phyloP scores from a whole-genome alignment of 805 yeast species.

The Diddensiella santjacobensis region DNA sequence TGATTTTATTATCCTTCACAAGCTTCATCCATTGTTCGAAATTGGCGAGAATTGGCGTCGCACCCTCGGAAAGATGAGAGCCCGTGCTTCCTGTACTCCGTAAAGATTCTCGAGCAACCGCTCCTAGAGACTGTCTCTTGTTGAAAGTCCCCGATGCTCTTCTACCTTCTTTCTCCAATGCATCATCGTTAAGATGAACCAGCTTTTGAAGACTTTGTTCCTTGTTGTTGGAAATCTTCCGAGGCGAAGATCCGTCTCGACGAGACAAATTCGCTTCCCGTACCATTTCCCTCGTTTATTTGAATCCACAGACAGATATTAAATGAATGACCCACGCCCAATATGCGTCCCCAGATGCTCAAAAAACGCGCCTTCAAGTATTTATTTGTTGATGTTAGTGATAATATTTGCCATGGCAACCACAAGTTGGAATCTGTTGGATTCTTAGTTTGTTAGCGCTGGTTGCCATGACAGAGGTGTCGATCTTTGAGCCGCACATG shows the following conservation, averaged over 20 bases:
- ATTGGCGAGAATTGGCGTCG: conserved; percentile 34
- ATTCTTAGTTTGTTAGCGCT: no score
- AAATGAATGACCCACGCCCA: no score
- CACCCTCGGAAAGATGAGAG: neutral
- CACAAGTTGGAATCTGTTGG: no score
- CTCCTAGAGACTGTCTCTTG: conserved; percentile 17
- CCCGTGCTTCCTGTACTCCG: neutral
- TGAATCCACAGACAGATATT: no score
- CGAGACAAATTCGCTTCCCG: neutral
- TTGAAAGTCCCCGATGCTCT: conserved; percentile 18
- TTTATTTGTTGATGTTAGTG: no score
- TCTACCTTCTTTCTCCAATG: conserved; percentile 26
- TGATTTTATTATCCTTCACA: conserved; percentile 82
- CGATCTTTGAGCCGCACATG: no score
- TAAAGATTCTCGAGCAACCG: conserved; percentile 18
- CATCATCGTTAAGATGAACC: conserved; percentile 26
- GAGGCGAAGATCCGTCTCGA: neutral
- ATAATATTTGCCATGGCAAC: no score
- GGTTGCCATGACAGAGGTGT: no score
- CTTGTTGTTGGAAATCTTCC: neutral
- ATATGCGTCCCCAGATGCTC: no score
- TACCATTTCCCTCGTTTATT: no score
- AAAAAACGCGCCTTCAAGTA: no score
- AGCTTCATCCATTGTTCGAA: conserved; percentile 79
- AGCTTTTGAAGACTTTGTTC: conserved; percentile 12